Conservation (phyloP, 352 stramenopile genomes). For the Pythium scleroteichum region DNA sequence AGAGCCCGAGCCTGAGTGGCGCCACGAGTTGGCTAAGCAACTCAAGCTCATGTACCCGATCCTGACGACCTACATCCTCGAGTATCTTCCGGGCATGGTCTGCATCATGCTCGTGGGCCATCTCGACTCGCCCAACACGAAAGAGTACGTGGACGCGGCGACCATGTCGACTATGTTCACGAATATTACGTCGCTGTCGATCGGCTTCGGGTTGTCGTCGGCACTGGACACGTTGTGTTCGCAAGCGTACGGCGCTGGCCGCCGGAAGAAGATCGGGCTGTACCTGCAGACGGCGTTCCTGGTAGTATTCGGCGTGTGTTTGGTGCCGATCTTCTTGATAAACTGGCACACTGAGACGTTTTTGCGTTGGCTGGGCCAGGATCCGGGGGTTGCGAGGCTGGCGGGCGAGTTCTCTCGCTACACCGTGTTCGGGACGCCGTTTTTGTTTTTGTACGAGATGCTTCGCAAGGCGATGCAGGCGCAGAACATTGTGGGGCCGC, state of each 20-base stretch:
- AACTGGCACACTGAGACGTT: constrained; percentile 67
- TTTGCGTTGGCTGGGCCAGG: constrained; percentile 53
- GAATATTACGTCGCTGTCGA: constrained; percentile 70
- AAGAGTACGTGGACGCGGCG: constrained; percentile 58
- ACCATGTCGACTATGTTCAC: constrained; percentile 75
- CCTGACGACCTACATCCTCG: constrained; percentile 51
- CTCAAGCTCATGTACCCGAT: constrained; percentile 50
- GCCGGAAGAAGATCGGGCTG: constrained; percentile 64
- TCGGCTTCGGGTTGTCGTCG: constrained; percentile 72
- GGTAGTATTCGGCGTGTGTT: constrained; percentile 48
- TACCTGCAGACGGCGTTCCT: constrained; percentile 70
- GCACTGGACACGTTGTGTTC: constrained; percentile 83
- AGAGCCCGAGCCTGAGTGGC: constrained; percentile 42
- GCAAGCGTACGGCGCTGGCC: constrained; percentile 65
- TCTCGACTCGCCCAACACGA: constrained; percentile 56
- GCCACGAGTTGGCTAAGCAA: constrained; percentile 47
- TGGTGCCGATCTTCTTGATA: constrained; percentile 52
- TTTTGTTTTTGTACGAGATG: constrained; percentile 79
- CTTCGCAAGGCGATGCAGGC: constrained; percentile 71
- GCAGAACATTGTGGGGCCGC: constrained; percentile 66
- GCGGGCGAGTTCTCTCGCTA: constrained; percentile 60
- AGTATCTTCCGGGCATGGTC: constrained; percentile 57
- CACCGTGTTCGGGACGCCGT: constrained; percentile 72
- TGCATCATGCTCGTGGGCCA: constrained; percentile 64
- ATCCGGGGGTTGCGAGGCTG: constrained; percentile 46